Base-by-base conservation (phyloP, 2,329 filamentous ascomycete species). In the Madurella mycetomatis region DNA sequence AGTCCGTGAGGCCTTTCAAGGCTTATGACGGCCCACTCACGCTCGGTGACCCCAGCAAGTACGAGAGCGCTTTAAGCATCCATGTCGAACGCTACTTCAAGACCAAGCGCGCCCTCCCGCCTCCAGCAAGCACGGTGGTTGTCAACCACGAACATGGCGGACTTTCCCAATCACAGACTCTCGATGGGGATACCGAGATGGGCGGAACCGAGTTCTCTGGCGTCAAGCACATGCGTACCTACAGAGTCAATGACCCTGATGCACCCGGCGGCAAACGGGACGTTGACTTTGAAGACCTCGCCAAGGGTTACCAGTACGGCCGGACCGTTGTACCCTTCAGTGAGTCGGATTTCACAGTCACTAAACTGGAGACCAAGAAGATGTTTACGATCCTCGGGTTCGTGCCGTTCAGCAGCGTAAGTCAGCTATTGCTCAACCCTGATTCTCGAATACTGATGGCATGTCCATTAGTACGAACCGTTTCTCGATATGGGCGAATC, bases 291-390 rank as follows among this genome's bases (percentile, higher is more conserved):
- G 91, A 95, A 13, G 83, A 90, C 15, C 78, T 99, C 39, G 90
- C 90, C n/a, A 95, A 91, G 68, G 94, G 94, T 0, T 99, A 92
- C 65, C 86, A 90, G 65, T 99, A 99, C 67, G 94, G 94, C 44
- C 82, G 91, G 53, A 96, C 92, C 0, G 90, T 89, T 2, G 92
- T 99, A 1, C 86, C 88, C 61, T 96, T 99, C 62, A 89, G 84
- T 60, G 86, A 92, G 62, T 87, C 87, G 0, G 92, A 99, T 64
- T 81, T 87, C 68, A 90, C 92, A 62, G 84, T 96, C 54, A 95
- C 90, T n/a, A 91, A 88, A 60, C 78, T 96, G 34, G 86, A 95
- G 64, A 94, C 90, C 0, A 71, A 74, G 9, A 85, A 87, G 55
- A 79, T 81, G 8, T 84, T 97, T 54, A 86, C 90, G 3, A 86